phyloP scores from a whole-genome alignment of 495 filamentous ascomycete genomes.

The Parathielavia appendiculata region DNA sequence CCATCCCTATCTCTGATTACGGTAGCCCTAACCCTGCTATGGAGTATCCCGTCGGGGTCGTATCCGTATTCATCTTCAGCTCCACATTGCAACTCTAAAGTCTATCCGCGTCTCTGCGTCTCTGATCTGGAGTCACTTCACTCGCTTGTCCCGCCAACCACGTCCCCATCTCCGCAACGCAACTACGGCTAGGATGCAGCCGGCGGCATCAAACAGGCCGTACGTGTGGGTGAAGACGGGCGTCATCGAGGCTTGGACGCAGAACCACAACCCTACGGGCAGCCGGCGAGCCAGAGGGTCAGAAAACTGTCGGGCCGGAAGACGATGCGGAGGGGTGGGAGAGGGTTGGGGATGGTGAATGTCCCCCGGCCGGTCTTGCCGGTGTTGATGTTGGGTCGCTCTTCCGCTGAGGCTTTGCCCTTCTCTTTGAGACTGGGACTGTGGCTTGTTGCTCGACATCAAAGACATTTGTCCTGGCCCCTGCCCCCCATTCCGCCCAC shows the following conservation, averaged over 20 bases:
- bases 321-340: conserved; percentile 18
- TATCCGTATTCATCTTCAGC: no score
- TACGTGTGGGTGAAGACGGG: conserved; percentile 42
- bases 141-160: not conserved
- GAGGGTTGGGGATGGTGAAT: conserved; percentile 14
- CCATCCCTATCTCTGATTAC: no score
- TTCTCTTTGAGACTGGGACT: not conserved
- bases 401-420: not conserved
- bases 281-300: conserved; percentile 24
- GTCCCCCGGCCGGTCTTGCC: conserved; percentile 12
- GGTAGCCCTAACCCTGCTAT: no score
- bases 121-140: not conserved
- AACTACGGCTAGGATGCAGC: conserved; percentile 1
- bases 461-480: not conserved
- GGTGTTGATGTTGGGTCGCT: not conserved
- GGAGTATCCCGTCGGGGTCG: no score
- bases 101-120: no score
- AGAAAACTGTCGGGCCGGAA: conserved; percentile 20
- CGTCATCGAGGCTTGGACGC: conserved; percentile 35
- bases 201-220: conserved; percentile 14
- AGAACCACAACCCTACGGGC: conserved; percentile 26
- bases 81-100: no score
- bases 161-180: conserved; percentile 8
- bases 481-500: not conserved
- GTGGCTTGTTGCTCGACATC: not conserved